Percentiles rank a stretch among this genome's conserved stretches.
These are phyloP conservation scores for Melampsora larici-populina DNA, from an alignment of 1,284 basidiomycete species.

Conservation along the genomic window DNA sequence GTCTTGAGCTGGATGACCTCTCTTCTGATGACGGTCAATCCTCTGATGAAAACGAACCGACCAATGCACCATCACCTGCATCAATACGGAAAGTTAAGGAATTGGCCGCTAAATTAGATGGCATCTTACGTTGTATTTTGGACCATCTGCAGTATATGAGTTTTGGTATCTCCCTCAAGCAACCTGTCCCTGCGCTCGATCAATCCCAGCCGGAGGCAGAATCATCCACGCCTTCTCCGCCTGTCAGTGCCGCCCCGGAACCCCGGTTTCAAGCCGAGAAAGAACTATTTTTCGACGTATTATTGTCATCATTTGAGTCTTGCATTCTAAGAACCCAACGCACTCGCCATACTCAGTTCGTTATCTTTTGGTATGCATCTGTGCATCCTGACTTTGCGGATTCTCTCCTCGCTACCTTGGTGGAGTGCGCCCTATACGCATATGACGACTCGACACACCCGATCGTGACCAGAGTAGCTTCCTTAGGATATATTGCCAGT, in stretches of 20 bases:
- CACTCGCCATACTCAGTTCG: slow-evolving; percentile 94
- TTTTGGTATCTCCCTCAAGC: slow-evolving; percentile 45
- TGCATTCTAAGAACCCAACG: slow-evolving; percentile 92
- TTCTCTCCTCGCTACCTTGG: slow-evolving; percentile 85
- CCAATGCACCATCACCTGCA: slow-evolving; percentile 55
- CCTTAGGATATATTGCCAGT: slow-evolving; percentile 85
- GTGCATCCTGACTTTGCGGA: slow-evolving; percentile 85
- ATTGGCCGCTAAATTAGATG: slow-evolving; percentile 86
- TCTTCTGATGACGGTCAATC: slow-evolving; percentile 64
- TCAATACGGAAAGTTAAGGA: slow-evolving; percentile 68
- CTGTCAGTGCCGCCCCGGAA: background rate
- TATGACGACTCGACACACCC: slow-evolving; percentile 59
- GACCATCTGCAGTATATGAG: slow-evolving; percentile 66
- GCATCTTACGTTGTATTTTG: slow-evolving; percentile 77
- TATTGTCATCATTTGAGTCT: slow-evolving; percentile 88
- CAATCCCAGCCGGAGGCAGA: slow-evolving; percentile 46
- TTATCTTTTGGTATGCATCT: slow-evolving; percentile 91
- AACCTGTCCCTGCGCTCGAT: slow-evolving; percentile 48
- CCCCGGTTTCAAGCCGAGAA: slow-evolving; percentile 44
- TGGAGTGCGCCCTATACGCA: slow-evolving; percentile 76
- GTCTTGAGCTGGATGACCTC: slow-evolving; percentile 56
- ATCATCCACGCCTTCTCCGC: slow-evolving; percentile 7
- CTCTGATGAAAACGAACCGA: slow-evolving; percentile 50
- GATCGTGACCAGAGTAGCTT: slow-evolving; percentile 75
- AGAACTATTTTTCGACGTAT: slow-evolving; percentile 64